Evolutionary conservation across 2,329 filamentous ascomycete genomes (phyloP), one percentile per base, ranked within the genome.

Genomic region (Metarhizium brunneum): DNA sequence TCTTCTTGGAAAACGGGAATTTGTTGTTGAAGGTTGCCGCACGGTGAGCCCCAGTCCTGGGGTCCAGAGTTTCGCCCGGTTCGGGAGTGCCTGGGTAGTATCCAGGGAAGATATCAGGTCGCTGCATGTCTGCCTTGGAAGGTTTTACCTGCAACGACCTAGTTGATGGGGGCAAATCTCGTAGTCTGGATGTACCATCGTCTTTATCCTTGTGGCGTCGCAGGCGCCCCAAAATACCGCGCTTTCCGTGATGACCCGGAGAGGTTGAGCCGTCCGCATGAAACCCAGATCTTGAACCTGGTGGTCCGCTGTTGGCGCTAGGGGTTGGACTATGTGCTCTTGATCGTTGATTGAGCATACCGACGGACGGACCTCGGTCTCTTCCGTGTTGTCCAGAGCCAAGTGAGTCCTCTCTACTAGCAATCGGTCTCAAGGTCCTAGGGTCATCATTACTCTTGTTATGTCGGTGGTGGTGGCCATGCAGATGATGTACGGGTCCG

Each of bases 261-360:
- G 84, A 87, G 18, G 77, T 77, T 64, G 84, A 81, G 29, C 78
- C 79, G 57, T 83, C 79, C 25, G 68, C 60, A 63, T 77, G 68
- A 42, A 47, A 50, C 62, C 73, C 64, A 71, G 78, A 65, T 64
- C 75, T 77, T 68, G 77, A 67, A 71, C 81, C 70, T 53, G 70
- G 61, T 73, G 69, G 66, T 25, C 75, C 79, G 65, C 86, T 90
- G 62, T 81, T 81, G 47, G 81, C 76, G 69, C 89, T 94, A 7
- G 91, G 88, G 0, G 90, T 89, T 30, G 92, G 90, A 69, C 92
- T 95, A 58, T 88, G 82, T 13, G 89, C 85, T 61, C 91, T 85
- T 25, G 78, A 77, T 58, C 72, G 72, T 50, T 74, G 68, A 61
- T 67, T 61, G 74, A 80, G 67, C 77, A 78, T 73, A 47, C 68